Base-by-base conservation (phyloP, 73 alveolate genomes). In the Uronychia binucleata region DNA sequence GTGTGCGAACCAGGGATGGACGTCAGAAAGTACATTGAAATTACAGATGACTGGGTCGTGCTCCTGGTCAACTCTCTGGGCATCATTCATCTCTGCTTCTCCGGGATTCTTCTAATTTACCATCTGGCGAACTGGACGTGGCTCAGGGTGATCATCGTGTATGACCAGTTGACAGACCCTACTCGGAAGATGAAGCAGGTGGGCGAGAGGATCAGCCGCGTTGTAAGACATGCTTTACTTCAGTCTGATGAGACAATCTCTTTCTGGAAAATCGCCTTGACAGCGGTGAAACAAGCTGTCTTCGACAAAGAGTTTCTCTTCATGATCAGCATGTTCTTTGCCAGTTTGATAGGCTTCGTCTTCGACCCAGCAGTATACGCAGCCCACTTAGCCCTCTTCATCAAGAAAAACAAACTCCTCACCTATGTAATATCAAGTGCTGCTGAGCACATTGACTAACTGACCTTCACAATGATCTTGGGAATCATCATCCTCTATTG, bases 111-210 rank as follows among this genome's bases (percentile, higher is more conserved):
- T 25, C 30, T 67, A 26, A 13, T 67, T 26, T 67, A 67, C 26
- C 78, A 67, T 67, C 26, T 67, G 5, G 32, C 32, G 14, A 67
- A 67, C 26, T 67, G 78, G 78, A 26, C 78, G 1, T 67, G 78
- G 78, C 32, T 67, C 13, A 67, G 32, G 5, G 78, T 13, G 1
- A 67, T 67, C 32, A 28, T 67, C 30, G 29, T 25, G 29, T 67
- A 67, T 67, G 78, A 67, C 26, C 31, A 67, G 32, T 26, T 67
- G 32, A 67, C 78, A 13, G 67, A 46, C n/a, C 67, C 67, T 46
- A 46, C 5, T 46, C n/a, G 67, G 30, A 67, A 67, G n/a, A n/a
- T n/a, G n/a, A n/a, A n/a, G n/a, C 5, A 1, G 30, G 32, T 26
- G 31, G 26, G 26, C 29, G 31, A 67, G 5, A 26, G 78, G 26